Base-by-base conservation (phyloP, 108 stramenopile species). In the Fistulifera solaris region DNA sequence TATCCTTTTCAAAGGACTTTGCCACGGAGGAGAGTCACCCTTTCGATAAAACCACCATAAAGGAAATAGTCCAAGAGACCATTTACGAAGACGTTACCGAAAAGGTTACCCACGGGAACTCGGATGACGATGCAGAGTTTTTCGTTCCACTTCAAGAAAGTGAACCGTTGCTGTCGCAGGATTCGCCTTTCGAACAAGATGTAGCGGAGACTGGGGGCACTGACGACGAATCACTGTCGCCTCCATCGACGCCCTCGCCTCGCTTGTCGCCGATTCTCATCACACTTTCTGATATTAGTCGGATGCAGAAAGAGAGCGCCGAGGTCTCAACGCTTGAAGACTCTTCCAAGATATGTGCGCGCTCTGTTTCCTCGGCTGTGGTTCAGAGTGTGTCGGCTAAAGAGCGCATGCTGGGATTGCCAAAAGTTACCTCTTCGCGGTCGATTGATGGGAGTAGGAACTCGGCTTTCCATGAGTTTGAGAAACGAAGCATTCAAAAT, bases 251-350 rank as follows among this genome's bases (percentile, higher is more conserved):
- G 1, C 85, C 85, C 45, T 67, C 85, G 6, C 81, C 83, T 38
- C 79, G 80, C 31, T 54, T 83, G 2, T 84, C 87, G 19, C 81
- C 83, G 12, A 80, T 82, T 27, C 45, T 80, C 16, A 66, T 83
- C 6, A 78, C 87, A 4, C 74, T 85, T 11, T 81, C 76, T 19
- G 87, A 85, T 68, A 53, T 89, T 5, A 62, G 73, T 47, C 61
- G 80, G 7, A 40, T 81, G 48, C 48, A 16, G 8, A 14, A 38
- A 27, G 56, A 24, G 19, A 35, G 31, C 8, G 31, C 8, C 3
- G 31, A 35, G 6, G 6, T 35, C 6, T 3, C 31, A 35, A 3
- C 3, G 31, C 31, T 35, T 35, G 31, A 35, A 8, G 31, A 35
- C 3, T 3, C 31, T 3, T 35, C 31, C 8, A 35, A 35, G 8